phyloP scores from a whole-genome alignment of 1,284 basidiomycete genomes.

The Amylostereum chailletii region DNA sequence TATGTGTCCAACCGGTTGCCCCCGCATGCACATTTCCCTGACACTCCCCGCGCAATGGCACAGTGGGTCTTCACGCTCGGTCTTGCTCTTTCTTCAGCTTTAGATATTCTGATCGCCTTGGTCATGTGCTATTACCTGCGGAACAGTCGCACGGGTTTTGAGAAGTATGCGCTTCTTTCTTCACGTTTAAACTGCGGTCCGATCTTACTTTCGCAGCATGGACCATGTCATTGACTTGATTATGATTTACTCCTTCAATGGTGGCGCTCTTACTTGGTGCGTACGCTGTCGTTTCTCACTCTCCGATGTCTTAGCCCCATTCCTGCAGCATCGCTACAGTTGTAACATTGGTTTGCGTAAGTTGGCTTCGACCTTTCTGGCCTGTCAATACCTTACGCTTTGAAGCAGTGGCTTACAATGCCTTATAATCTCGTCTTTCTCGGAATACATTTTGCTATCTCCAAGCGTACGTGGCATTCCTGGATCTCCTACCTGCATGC shows the following conservation, averaged over 20 bases:
- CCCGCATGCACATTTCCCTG: too few relatives aligned
- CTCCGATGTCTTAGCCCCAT: neutral
- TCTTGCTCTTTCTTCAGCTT: conserved; percentile 33
- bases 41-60: too few relatives aligned
- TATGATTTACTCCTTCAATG: conserved; percentile 46
- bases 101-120: conserved; percentile 40
- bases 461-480: neutral
- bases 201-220: conserved; percentile 24
- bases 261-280: conserved; percentile 39
- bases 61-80: conserved; percentile 46
- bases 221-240: conserved; percentile 39
- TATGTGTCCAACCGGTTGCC: too few relatives aligned
- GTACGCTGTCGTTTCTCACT: conserved; percentile 1
- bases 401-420: neutral
- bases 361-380: neutral
- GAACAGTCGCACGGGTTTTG: conserved; percentile 22
- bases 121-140: conserved; percentile 36
- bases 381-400: neutral
- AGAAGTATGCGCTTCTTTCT: conserved; percentile 7
- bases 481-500: neutral
- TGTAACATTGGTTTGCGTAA: neutral
- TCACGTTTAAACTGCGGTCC: too few relatives aligned
- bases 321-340: neutral
- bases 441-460: neutral
- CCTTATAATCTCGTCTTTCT: neutral